Conservation (phyloP, 2,329 filamentous ascomycete genomes). For the Colletotrichum brevisporum region DNA sequence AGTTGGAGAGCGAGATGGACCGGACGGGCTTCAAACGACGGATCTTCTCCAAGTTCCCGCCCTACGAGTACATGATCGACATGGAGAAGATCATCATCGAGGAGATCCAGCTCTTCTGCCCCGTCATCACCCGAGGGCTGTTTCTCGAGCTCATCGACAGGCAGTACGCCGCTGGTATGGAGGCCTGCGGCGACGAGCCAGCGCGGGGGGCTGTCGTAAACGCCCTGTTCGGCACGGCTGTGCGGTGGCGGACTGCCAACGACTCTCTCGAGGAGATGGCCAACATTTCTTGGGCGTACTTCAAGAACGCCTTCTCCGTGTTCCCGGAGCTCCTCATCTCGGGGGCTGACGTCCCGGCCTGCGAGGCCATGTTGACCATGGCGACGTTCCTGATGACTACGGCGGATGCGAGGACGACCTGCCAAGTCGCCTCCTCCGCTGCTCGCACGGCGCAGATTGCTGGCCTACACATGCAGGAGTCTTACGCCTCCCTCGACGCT, state of each 20-base stretch:
- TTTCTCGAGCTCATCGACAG: constrained; percentile 13
- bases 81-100: constrained; percentile 21
- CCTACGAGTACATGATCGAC: constrained; percentile 16
- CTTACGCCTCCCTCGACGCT: not conserved
- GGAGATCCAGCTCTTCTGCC: constrained; percentile 26
- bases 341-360: constrained; percentile 1
- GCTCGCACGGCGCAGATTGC: constrained; percentile 11
- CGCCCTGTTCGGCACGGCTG: constrained; percentile 18
- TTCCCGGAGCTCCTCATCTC: constrained; percentile 26
- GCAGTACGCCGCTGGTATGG: constrained; percentile 9
- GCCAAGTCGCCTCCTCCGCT: constrained; percentile 23
- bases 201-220: constrained; percentile 26
- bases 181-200: not conserved
- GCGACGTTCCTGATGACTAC: constrained; percentile 29
- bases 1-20: constrained; percentile 5
- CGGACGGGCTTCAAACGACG: not conserved
- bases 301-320: constrained; percentile 35
- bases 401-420: constrained; percentile 20
- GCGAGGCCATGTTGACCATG: constrained; percentile 32
- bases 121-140: constrained; percentile 2
- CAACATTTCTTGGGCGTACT: constrained; percentile 24
- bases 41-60: constrained; percentile 12
- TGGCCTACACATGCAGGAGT: constrained; percentile 20
- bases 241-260: constrained; percentile 30
- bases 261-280: constrained; percentile 21